phyloP scores from a whole-genome alignment of 768 basidiomycete species.

The Leccinum fibrillosum region DNA sequence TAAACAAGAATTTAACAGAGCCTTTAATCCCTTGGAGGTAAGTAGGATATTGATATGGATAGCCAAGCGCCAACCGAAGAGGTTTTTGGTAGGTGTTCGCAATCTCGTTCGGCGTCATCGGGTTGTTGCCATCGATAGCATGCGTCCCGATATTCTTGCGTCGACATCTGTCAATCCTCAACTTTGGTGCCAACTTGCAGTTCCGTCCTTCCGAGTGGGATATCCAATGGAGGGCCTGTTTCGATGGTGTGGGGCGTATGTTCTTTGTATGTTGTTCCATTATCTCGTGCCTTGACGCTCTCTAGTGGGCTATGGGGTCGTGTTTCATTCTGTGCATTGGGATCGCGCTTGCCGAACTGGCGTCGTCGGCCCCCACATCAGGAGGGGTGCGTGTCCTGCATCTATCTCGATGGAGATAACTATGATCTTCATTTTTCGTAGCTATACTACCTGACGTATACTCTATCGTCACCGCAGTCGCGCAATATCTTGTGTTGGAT shows the following conservation, averaged over 20 bases:
- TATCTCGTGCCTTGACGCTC: background rate
- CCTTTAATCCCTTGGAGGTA: constrained; percentile 30
- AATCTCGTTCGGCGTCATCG: constrained; percentile 66
- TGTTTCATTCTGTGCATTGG: constrained; percentile 36
- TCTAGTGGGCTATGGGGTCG: constrained; percentile 34
- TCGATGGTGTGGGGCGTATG: constrained; percentile 43
- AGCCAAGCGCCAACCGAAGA: too few species aligned
- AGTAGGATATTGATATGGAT: background rate
- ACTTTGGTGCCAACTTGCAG: constrained; percentile 16
- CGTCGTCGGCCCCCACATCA: constrained; percentile 37
- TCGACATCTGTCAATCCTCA: background rate
- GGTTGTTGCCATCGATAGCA: constrained; percentile 61
- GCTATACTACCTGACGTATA: constrained; percentile 67
- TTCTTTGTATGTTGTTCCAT: background rate
- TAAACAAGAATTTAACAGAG: constrained; percentile 34
- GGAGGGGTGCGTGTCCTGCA: constrained; percentile 28
- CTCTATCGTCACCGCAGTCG: constrained; percentile 49
- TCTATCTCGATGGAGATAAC: background rate
- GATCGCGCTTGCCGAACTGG: constrained; percentile 37
- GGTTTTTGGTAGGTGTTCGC: constrained; percentile 54
- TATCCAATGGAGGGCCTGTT: constrained; percentile 46
- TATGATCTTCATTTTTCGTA: constrained; percentile 11
- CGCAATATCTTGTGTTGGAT: constrained; percentile 65
- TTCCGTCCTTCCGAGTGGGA: constrained; percentile 40
- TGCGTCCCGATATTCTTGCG: constrained; percentile 27